phyloP scores from a whole-genome alignment of 1,284 basidiomycete species.

The Fomitopsis palustris region DNA sequence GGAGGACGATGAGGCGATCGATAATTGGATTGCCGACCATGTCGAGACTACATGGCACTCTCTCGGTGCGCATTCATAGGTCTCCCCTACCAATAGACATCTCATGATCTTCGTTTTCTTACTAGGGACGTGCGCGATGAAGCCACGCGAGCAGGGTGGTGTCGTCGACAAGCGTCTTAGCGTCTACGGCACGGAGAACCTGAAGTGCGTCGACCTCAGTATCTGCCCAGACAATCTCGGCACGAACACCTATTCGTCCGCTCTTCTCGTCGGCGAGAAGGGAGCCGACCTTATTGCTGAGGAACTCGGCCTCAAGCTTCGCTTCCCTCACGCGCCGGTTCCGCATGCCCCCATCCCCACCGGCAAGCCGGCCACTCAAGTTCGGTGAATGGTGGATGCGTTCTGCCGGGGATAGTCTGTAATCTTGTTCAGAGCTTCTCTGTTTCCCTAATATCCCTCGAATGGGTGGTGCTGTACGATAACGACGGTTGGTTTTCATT shows the following conservation, averaged over 20 bases:
- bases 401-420: too few relatives aligned
- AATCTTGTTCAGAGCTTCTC: too few relatives aligned
- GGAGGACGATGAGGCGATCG: conserved; percentile 68
- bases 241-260: conserved; percentile 71
- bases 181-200: conserved; percentile 71
- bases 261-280: conserved; percentile 67
- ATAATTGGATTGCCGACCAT: conserved; percentile 64
- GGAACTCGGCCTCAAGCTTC: conserved; percentile 64
- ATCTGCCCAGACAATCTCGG: conserved; percentile 72
- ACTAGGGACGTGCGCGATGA: conserved; percentile 55
- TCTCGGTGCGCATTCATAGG: conserved; percentile 39
- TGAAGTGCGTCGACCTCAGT: conserved; percentile 66
- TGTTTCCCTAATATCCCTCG: too few relatives aligned
- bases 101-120: conserved; percentile 42
- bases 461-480: too few relatives aligned
- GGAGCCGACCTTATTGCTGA: conserved; percentile 59
- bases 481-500: too few relatives aligned
- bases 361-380: conserved; percentile 49
- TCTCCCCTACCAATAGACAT: conserved; percentile 34
- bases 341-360: conserved; percentile 64
- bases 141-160: conserved; percentile 72
- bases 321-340: conserved; percentile 60
- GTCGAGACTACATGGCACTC: conserved; percentile 78
- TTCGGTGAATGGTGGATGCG: conserved; percentile 21
- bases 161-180: conserved; percentile 71